phyloP scores from a whole-genome alignment of 2,329 filamentous ascomycete genomes.

The Byssochlamys sp. region DNA sequence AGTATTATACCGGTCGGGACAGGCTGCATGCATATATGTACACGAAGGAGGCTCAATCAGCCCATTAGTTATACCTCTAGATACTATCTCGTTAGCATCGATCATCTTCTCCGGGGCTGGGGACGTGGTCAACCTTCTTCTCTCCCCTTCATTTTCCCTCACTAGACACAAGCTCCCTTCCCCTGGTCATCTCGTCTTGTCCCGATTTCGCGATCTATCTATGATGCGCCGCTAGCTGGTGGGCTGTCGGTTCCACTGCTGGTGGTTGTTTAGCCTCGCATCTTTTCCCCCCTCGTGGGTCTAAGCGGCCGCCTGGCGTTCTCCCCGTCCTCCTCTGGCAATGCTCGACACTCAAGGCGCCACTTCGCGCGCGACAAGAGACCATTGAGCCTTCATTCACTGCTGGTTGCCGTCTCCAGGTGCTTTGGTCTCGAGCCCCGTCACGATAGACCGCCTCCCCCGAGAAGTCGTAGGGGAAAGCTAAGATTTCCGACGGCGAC shows the following conservation, averaged over 20 bases:
- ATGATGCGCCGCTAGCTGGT: neutral
- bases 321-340: neutral
- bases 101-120: too few relatives aligned
- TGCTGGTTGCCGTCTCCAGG: neutral
- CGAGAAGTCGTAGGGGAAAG: neutral
- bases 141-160: too few relatives aligned
- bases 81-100: too few relatives aligned
- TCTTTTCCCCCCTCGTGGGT: neutral
- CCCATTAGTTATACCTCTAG: too few relatives aligned
- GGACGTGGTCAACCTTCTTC: too few relatives aligned
- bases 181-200: neutral
- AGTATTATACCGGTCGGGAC: too few relatives aligned
- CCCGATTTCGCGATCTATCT: neutral
- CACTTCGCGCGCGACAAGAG: neutral
- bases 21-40: too few relatives aligned
- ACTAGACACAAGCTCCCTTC: neutral
- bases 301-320: neutral
- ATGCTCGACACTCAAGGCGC: neutral
- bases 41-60: too few relatives aligned
- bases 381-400: neutral
- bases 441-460: neutral
- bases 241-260: neutral
- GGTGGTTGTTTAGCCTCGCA: neutral
- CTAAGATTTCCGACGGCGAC: neutral
- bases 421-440: neutral